Conservation (phyloP, 169 alveolate species). For the Perkinsus chesapeaki region DNA sequence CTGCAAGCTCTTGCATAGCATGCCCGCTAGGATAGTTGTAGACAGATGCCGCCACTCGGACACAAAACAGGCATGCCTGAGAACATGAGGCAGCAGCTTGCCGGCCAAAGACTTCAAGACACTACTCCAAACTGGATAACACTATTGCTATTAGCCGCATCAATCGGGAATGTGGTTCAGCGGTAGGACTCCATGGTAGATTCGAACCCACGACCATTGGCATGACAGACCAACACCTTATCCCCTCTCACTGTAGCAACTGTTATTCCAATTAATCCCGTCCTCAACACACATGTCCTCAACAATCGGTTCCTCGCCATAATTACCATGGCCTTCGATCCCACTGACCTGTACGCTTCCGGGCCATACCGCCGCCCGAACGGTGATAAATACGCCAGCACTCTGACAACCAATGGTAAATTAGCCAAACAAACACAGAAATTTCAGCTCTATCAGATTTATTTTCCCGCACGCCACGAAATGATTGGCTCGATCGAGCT, state of each 20-base stretch:
- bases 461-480: not conserved
- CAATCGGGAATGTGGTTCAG: not conserved
- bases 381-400: not conserved
- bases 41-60: not conserved
- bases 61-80: not conserved
- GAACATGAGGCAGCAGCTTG: too few relatives aligned
- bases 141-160: not conserved
- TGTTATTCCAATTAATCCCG: not conserved
- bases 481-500: not conserved
- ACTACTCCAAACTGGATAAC: not conserved
- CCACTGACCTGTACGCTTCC: not conserved
- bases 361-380: not conserved
- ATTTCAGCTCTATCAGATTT: too few relatives aligned
- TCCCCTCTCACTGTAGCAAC: not conserved
- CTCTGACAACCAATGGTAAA: not conserved
- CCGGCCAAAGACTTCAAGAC: not conserved
- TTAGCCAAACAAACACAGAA: too few relatives aligned
- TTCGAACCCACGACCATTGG: not conserved
- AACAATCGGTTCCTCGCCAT: not conserved
- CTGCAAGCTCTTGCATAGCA: not conserved
- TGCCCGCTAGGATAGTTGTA: not conserved
- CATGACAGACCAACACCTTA: not conserved
- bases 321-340: not conserved
- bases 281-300: not conserved
- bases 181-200: not conserved